phyloP scores from a whole-genome alignment of 2,329 filamentous ascomycete species.

The Colletotrichum trifolii region DNA sequence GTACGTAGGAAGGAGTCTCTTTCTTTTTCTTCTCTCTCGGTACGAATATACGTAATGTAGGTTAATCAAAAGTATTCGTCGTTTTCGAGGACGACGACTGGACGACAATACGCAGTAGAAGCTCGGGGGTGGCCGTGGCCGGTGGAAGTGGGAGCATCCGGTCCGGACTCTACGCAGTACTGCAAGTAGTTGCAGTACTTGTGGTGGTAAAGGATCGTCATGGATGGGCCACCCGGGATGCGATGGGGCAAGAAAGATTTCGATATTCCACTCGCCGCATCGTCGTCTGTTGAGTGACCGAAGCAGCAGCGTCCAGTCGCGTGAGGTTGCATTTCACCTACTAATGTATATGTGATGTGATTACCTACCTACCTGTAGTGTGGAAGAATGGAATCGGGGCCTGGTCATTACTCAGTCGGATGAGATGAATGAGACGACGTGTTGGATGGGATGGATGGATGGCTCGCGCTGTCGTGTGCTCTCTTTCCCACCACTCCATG shows the following conservation, averaged over 20 bases:
- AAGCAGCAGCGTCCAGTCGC: slow-evolving; percentile 5
- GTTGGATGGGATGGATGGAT: background rate
- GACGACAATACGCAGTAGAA: slow-evolving; percentile 4
- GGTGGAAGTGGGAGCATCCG: background rate
- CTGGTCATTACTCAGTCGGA: too few relatives aligned
- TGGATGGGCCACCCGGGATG: background rate
- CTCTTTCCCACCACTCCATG: background rate
- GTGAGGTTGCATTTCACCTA: slow-evolving; percentile 12
- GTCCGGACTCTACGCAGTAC: too few relatives aligned
- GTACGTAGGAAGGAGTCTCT: background rate
- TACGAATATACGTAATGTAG: background rate
- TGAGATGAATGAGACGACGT: too few relatives aligned
- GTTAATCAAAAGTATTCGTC: slow-evolving; percentile 4
- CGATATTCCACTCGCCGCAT: slow-evolving; percentile 9
- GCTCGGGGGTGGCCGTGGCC: slow-evolving; percentile 9
- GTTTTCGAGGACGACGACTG: background rate
- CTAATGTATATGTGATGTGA: background rate
- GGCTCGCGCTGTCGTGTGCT: background rate
- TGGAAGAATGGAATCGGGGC: too few relatives aligned
- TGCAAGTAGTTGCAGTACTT: background rate
- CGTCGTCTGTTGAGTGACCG: background rate
- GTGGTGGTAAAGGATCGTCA: background rate
- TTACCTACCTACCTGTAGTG: too few relatives aligned
- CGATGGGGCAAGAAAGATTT: slow-evolving; percentile 11
- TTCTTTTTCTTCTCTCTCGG: too few relatives aligned